phyloP scores from a whole-genome alignment of 805 yeast genomes.

The Helenozyma rhizophorensis region DNA sequence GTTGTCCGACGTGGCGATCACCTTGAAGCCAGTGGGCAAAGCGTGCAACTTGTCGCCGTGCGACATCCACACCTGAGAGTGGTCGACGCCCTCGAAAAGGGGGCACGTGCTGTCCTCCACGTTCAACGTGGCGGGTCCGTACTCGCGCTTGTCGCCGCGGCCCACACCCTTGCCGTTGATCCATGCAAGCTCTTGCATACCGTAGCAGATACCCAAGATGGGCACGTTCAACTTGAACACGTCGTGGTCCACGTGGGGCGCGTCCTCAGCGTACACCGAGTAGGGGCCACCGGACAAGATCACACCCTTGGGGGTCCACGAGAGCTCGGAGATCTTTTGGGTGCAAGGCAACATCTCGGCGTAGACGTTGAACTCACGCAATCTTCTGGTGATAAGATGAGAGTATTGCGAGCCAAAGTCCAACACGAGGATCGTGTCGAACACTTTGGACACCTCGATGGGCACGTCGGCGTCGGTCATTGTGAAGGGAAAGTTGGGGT shows the following conservation, averaged over 20 bases:
- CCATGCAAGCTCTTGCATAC: conserved; percentile 99
- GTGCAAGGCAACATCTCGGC: conserved; percentile 99
- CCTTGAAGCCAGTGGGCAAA: conserved; percentile 82
- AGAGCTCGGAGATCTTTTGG: conserved; percentile 86
- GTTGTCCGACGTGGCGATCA: conserved; percentile 87
- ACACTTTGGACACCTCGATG: conserved; percentile 74
- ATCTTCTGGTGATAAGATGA: conserved; percentile 92
- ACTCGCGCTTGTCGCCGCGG: conserved; percentile 96
- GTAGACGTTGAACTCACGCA: conserved; percentile 95
- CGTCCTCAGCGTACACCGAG: conserved; percentile 91
- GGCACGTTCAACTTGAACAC: conserved; percentile 90
- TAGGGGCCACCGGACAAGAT: conserved; percentile 97
- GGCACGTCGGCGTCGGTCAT: conserved; percentile 36
- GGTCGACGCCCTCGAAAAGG: conserved; percentile 82
- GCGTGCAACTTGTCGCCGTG: conserved; percentile 95
- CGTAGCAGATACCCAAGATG: conserved; percentile 95
- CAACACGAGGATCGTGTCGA: conserved; percentile 94
- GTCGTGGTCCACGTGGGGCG: conserved; percentile 96
- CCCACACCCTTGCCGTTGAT: conserved; percentile 90
- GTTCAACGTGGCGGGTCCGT: conserved; percentile 89
- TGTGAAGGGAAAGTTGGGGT: not conserved
- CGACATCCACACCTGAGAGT: conserved; percentile 99
- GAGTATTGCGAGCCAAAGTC: conserved; percentile 99
- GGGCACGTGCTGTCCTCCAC: conserved; percentile 66
- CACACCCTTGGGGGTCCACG: conserved; percentile 95